Conservation (phyloP, 768 basidiomycete genomes). For the Serendipita sp. region DNA sequence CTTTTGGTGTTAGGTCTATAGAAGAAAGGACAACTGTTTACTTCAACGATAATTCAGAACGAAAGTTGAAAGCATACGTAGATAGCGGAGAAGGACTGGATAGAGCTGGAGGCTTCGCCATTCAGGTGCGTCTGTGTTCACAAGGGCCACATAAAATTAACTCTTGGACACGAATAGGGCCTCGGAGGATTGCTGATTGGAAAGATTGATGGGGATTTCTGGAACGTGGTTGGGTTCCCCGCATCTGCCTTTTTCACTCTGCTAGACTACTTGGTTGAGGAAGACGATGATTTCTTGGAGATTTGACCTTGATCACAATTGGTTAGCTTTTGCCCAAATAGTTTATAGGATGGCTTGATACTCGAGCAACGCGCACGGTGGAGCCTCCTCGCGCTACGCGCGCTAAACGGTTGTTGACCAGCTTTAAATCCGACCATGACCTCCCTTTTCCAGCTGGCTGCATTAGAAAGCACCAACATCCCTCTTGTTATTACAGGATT, state of each 20-base stretch:
- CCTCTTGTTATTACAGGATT: no score
- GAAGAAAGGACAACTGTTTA: slow-evolving; percentile 71
- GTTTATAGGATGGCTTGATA: no score
- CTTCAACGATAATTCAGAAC: slow-evolving; percentile 46
- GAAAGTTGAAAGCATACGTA: slow-evolving; percentile 61
- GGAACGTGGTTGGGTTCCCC: slow-evolving; percentile 89
- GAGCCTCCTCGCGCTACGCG: no score
- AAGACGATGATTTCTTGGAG: slow-evolving; percentile 56
- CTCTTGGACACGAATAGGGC: slow-evolving; percentile 32
- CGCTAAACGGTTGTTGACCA: no score
- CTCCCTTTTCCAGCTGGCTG: no score
- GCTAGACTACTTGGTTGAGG: slow-evolving; percentile 51
- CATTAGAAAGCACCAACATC: no score
- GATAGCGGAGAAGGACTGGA: slow-evolving; percentile 74
- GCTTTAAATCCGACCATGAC: no score
- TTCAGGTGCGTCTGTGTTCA: slow-evolving; percentile 45
- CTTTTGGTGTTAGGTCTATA: slow-evolving; percentile 39
- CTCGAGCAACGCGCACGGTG: no score
- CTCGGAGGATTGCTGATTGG: slow-evolving; percentile 67
- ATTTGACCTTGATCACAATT: slow-evolving; percentile 9
- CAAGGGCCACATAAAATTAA: background rate
- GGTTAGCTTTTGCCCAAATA: no score
- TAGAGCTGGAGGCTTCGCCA: slow-evolving; percentile 86
- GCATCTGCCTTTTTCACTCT: slow-evolving; percentile 70
- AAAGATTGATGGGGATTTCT: slow-evolving; percentile 77